phyloP scores from a whole-genome alignment of 495 filamentous ascomycete genomes.

The Penicillium roqueforti region DNA sequence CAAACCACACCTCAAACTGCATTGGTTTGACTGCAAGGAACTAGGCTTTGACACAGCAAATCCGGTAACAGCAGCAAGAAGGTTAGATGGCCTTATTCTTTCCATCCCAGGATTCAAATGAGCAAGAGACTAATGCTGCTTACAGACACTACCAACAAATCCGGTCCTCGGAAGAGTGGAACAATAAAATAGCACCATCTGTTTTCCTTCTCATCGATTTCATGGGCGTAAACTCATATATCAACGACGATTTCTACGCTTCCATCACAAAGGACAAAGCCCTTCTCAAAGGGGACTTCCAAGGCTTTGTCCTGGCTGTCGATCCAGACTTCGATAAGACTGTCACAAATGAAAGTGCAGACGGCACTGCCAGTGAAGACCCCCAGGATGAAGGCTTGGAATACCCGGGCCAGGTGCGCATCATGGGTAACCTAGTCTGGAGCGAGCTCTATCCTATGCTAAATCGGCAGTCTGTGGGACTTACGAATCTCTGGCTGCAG shows the following conservation, averaged over 20 bases:
- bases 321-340: conserved; percentile 4
- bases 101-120: background rate
- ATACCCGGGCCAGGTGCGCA: conserved; percentile 14
- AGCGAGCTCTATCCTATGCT: conserved; percentile 18
- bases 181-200: conserved; percentile 1
- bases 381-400: background rate
- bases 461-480: background rate
- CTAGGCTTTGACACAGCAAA: conserved; percentile 1
- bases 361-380: background rate
- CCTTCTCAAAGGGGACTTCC: conserved; percentile 1
- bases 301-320: conserved; percentile 12
- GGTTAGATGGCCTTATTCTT: background rate
- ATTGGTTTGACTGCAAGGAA: conserved; percentile 22
- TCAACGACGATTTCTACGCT: background rate
- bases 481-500: conserved; percentile 16
- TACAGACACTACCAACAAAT: conserved; percentile 12
- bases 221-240: conserved; percentile 9
- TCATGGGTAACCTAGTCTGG: conserved; percentile 18
- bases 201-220: conserved; percentile 10
- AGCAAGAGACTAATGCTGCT: background rate
- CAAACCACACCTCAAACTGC: conserved; percentile 11
- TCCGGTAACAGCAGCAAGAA: background rate
- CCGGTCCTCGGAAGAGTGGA: background rate
- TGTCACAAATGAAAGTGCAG: background rate
- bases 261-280: conserved; percentile 4